Conservation (phyloP, 2,329 filamentous ascomycete genomes). For the Ophiostoma perfectum region DNA sequence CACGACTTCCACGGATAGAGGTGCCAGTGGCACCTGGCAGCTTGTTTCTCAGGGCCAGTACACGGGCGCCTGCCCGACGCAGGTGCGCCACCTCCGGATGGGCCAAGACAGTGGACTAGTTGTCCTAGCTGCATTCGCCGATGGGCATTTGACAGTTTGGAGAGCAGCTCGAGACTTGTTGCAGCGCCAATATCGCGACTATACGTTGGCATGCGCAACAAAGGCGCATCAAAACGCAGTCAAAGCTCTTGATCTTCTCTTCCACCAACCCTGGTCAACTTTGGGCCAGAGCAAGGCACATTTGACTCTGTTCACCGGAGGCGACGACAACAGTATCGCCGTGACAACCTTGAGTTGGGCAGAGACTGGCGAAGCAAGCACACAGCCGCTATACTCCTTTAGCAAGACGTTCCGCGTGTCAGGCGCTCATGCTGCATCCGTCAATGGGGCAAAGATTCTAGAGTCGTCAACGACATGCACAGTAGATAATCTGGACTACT, state of each 20-base stretch:
- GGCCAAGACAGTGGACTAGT: constrained; percentile 30
- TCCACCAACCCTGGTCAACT: background rate
- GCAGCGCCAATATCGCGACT: constrained; percentile 10
- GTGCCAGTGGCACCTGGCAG: constrained; percentile 35
- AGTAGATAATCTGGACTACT: background rate
- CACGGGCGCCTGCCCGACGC: constrained; percentile 70
- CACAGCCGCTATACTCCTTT: constrained; percentile 19
- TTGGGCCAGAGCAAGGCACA: constrained; percentile 32
- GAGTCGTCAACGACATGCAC: constrained; percentile 7
- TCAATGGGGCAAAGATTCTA: constrained; percentile 53
- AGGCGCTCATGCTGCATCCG: constrained; percentile 64
- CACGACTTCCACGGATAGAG: constrained; percentile 25
- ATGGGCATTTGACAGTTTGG: constrained; percentile 69
- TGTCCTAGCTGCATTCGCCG: constrained; percentile 69
- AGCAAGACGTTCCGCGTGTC: constrained; percentile 37
- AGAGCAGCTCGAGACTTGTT: constrained; percentile 19
- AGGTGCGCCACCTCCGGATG: constrained; percentile 45
- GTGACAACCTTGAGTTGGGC: constrained; percentile 42
- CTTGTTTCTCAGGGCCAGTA: constrained; percentile 54
- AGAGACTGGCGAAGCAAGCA: background rate
- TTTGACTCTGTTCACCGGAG: constrained; percentile 63
- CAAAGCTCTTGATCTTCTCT: constrained; percentile 50
- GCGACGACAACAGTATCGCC: constrained; percentile 80
- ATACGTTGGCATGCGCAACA: constrained; percentile 25
- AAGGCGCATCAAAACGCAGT: constrained; percentile 69